These are phyloP conservation scores for Nephromyces sp. DNA, from an alignment of 169 alveolate species.

Conservation along the genomic window DNA sequence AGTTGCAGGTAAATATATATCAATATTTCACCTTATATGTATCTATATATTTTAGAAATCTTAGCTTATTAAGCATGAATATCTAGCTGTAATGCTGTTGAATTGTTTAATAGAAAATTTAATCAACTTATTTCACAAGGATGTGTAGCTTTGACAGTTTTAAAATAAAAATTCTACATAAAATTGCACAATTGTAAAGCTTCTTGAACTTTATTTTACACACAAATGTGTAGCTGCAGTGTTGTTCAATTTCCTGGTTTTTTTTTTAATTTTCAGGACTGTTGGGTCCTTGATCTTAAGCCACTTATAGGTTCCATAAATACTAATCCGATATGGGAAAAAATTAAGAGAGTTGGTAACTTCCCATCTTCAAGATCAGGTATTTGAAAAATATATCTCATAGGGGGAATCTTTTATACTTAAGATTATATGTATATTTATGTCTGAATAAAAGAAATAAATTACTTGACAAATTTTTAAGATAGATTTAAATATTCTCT, in stretches of 20 bases:
- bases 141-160: too few species aligned
- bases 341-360: conserved; percentile 19
- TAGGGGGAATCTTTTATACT: neutral
- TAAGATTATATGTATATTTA: neutral
- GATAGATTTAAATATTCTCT: too few species aligned
- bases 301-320: conserved; percentile 25
- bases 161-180: too few species aligned
- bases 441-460: neutral
- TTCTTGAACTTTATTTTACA: neutral
- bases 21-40: too few species aligned
- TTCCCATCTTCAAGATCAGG: conserved; percentile 36
- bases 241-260: neutral
- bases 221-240: neutral
- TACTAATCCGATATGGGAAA: conserved; percentile 30
- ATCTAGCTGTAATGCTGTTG: too few species aligned
- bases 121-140: too few species aligned
- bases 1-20: neutral
- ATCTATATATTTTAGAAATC: too few species aligned
- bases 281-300: conserved; percentile 72
- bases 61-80: too few species aligned
- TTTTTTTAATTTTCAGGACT: conserved; percentile 37
- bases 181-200: conserved; percentile 33
- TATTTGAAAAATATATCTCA: neutral
- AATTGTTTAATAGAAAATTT: too few species aligned
- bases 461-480: neutral